Percentiles rank a stretch among this genome's conserved stretches.
These are phyloP conservation scores for Phoenix dactylifera DNA, from an alignment of 176 grass and related monocot species.

Conservation along the genomic window DNA sequence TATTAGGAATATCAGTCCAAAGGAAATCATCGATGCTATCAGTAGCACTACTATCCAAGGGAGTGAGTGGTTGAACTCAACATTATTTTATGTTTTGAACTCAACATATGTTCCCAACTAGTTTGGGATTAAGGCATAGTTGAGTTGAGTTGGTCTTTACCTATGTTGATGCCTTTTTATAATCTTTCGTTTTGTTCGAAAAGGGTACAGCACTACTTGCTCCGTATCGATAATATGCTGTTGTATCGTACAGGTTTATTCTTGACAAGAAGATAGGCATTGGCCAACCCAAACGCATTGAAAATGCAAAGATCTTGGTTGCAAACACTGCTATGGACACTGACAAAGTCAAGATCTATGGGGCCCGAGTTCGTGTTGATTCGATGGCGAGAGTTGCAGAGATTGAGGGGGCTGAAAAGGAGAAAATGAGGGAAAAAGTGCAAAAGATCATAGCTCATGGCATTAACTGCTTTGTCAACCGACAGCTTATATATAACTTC, in stretches of 20 bases:
- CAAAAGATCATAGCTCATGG: constrained; percentile 85
- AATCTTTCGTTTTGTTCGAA: too few relatives aligned
- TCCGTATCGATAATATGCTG: background rate
- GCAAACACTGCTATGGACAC: constrained; percentile 98
- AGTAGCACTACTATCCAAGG: too few relatives aligned
- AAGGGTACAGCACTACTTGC: too few relatives aligned
- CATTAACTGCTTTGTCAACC: constrained; percentile 88
- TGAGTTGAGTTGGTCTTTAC: too few relatives aligned
- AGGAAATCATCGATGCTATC: too few relatives aligned
- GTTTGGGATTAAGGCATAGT: too few relatives aligned
- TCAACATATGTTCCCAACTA: too few relatives aligned
- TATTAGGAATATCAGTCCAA: too few relatives aligned
- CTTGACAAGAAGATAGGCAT: constrained; percentile 99
- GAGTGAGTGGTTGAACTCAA: too few relatives aligned
- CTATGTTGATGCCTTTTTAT: too few relatives aligned
- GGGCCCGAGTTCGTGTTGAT: constrained; percentile 85
- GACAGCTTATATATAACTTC: constrained; percentile 94
- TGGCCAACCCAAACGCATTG: constrained; percentile 83
- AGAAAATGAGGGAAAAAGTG: constrained; percentile 97
- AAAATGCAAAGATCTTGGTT: constrained; percentile 95
- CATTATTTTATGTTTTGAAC: too few relatives aligned
- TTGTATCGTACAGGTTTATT: constrained; percentile 55
- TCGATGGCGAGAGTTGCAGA: constrained; percentile 87
- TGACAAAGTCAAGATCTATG: constrained; percentile 98
- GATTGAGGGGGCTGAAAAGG: constrained; percentile 86